Conservation (phyloP, 768 basidiomycete genomes). For the Boletellus ananiceps region DNA sequence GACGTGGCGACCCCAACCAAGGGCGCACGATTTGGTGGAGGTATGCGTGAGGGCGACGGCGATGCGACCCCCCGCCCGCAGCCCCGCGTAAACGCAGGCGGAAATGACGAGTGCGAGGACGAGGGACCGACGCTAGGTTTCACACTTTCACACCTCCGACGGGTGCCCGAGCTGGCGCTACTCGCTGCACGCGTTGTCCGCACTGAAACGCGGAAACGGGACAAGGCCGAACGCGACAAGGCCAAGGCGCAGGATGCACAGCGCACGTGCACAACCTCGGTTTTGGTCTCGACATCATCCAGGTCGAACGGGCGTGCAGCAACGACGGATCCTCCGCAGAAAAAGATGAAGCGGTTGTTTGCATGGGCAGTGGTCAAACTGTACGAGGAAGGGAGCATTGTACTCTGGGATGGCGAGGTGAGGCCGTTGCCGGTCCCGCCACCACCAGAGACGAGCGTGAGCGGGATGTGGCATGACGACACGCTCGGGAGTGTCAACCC, state of each 20-base stretch:
- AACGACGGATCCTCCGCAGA: conserved; percentile 22
- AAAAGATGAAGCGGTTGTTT: conserved; percentile 67
- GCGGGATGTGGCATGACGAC: conserved; percentile 47
- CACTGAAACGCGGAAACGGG: conserved; percentile 53
- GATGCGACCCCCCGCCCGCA: conserved; percentile 13
- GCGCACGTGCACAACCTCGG: neutral
- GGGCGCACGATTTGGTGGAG: conserved; percentile 3
- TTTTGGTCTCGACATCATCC: neutral
- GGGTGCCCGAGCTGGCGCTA: conserved; percentile 61
- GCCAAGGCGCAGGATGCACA: conserved; percentile 5
- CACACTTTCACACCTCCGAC: conserved; percentile 69
- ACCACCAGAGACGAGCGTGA: conserved; percentile 18
- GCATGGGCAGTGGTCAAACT: conserved; percentile 59
- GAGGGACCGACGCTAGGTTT: conserved; percentile 40
- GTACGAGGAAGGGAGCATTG: conserved; percentile 66
- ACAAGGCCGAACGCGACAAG: conserved; percentile 43
- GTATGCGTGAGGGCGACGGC: conserved; percentile 3
- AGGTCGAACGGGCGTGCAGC: neutral
- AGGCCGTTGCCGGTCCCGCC: conserved; percentile 31
- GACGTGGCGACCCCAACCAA: conserved; percentile 33
- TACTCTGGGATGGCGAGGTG: conserved; percentile 66
- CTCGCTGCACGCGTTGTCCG: conserved; percentile 63
- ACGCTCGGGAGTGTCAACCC: neutral
- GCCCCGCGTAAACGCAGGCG: neutral
- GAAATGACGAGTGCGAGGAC: neutral